Conservation (phyloP, 352 stramenopile genomes). For the Chrysophaeum taylorii region DNA sequence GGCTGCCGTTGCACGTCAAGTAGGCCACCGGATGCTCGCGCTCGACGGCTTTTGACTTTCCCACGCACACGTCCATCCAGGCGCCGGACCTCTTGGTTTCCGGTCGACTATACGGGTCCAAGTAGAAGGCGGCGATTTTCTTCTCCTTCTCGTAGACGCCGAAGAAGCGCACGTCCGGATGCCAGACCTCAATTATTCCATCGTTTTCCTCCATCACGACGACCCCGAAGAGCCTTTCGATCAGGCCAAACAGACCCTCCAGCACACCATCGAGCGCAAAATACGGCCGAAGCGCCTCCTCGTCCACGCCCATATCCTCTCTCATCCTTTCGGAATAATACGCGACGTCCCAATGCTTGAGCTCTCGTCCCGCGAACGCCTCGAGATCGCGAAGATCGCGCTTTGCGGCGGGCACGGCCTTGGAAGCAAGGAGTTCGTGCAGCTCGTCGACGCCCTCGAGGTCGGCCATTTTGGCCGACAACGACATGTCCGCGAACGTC, state of each 20-base stretch:
- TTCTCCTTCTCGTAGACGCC: conserved; percentile 69
- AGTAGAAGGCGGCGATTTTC: conserved; percentile 86
- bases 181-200: conserved; percentile 72
- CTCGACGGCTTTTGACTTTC: conserved; percentile 72
- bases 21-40: conserved; percentile 83
- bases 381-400: conserved; percentile 77
- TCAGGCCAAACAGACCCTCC: conserved; percentile 87
- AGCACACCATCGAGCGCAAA: conserved; percentile 86
- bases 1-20: conserved; percentile 92
- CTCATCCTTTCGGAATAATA: conserved; percentile 91
- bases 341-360: conserved; percentile 83
- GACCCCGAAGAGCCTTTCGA: conserved; percentile 83
- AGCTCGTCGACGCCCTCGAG: conserved; percentile 79
- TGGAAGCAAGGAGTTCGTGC: conserved; percentile 76
- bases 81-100: conserved; percentile 91
- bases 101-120: conserved; percentile 91
- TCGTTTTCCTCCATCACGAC: conserved; percentile 68
- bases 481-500: conserved; percentile 78
- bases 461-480: conserved; percentile 91
- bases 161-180: conserved; percentile 91
- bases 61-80: conserved; percentile 95
- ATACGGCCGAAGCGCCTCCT: conserved; percentile 93
- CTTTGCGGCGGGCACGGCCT: conserved; percentile 73
- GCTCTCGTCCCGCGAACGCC: conserved; percentile 68
- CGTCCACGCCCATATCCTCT: conserved; percentile 83